Evolutionary conservation across 2,329 filamentous ascomycete species (phyloP).

Genomic region (Lachnellula hyalina): DNA sequence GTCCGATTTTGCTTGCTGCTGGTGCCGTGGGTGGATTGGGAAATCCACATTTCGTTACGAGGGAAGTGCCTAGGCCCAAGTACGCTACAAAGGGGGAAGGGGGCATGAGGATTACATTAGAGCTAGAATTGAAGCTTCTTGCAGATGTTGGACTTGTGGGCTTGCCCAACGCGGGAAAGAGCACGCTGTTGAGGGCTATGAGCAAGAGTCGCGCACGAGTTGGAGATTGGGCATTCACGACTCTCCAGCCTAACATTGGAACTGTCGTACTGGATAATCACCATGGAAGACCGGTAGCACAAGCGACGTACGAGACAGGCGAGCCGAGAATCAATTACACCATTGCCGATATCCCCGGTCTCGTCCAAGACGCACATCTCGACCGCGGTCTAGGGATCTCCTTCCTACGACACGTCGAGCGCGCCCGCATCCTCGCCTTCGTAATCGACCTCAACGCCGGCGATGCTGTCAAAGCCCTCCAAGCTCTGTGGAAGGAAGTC

Average conservation of each 20-base stretch:
- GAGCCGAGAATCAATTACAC: constrained; percentile 74
- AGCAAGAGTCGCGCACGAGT: constrained; percentile 85
- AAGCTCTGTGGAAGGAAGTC: constrained; percentile 85
- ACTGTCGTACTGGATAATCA: constrained; percentile 90
- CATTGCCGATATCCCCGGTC: constrained; percentile 89
- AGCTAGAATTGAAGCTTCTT: constrained; percentile 89
- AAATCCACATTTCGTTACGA: constrained; percentile 86
- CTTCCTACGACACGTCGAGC: constrained; percentile 90
- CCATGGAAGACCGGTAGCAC: constrained; percentile 61
- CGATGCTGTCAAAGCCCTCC: constrained; percentile 72
- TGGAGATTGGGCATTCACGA: constrained; percentile 96
- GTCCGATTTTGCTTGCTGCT: constrained; percentile 78
- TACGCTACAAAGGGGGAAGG: constrained; percentile 84
- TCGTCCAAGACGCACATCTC: constrained; percentile 88
- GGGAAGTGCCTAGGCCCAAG: constrained; percentile 68
- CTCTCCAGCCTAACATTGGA: constrained; percentile 88
- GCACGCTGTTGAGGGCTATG: constrained; percentile 79
- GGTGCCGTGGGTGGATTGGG: constrained; percentile 87
- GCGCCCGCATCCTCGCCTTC: constrained; percentile 87
- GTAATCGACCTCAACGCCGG: constrained; percentile 80
- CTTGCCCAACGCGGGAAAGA: constrained; percentile 93
- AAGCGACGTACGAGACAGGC: constrained; percentile 40
- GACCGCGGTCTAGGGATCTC: constrained; percentile 87
- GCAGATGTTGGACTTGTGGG: constrained; percentile 94
- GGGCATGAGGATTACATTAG: constrained; percentile 71